Base-by-base conservation (phyloP, 768 basidiomycete species). In the Suillus brevipes region DNA sequence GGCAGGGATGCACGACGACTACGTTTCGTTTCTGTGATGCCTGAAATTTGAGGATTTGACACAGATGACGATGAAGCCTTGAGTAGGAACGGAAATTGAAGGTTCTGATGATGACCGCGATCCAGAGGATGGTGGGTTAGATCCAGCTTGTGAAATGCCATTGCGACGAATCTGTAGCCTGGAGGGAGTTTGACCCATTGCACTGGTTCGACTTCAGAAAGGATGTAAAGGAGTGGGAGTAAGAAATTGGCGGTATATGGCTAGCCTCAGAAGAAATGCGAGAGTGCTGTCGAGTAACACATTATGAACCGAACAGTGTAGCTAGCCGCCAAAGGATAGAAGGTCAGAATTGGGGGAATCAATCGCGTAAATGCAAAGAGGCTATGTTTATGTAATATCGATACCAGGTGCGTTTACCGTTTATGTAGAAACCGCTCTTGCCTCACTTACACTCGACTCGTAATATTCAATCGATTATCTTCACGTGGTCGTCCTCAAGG, bases 121-220 rank as follows among this genome's bases (percentile, higher is more conserved):
- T 34, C 65, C 53, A 37, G 64, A 45, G n/a, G 73, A 49, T 47
- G 66, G 55, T 49, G 57, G 38, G 40, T 42, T 20, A 59, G 58
- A 59, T 59, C 58, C 58, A 14, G 31, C 65, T 57, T 43, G 64
- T 60, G 47, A 60, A 55, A 64, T 69, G 28, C 8, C 66, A 7
- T 63, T 68, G 37, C n/a, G 63, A 50, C 42, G 66, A 63, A 60
- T 43, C 25, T 42, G 58, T 3, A 42, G 68, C 50, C 74, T 76
- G 67, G 75, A 76, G 37, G 77, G 55, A 20, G 75, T 69, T 67
- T 76, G 75, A 59, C 75, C 75, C 75, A 76, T 76, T 60, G 60
- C 67, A 20, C 42, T 60, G 2, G 45, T 64, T 59, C 18, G 38
- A 42, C 9, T 45, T 62, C 40, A 61, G 57, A 25, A 61, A 38